A percentile compares a stretch with the other conserved stretches of the same genome.
These are phyloP conservation scores for Colletotrichum navitas DNA, from an alignment of 2,329 filamentous ascomycete species.

Conservation along the genomic window DNA sequence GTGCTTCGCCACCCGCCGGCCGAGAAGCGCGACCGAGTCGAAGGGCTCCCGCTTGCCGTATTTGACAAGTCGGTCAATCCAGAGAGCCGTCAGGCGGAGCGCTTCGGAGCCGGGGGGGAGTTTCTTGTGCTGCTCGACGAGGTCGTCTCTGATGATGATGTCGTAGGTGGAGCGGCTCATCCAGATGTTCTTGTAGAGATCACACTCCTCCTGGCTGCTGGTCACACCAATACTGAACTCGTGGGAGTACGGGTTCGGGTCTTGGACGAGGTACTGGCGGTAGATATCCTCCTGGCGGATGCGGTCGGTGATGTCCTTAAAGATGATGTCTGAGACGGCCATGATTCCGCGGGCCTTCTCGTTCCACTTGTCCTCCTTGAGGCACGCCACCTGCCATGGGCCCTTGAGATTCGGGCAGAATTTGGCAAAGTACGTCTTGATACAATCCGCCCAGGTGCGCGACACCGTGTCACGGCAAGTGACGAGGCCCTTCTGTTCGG, in stretches of 20 bases:
- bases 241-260: conserved; percentile 38
- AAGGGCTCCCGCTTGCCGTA: conserved; percentile 10
- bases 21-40: conserved; percentile 14
- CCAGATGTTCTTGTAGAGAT: conserved; percentile 36
- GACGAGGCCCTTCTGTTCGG: conserved; percentile 14
- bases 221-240: conserved; percentile 35
- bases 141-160: conserved; percentile 6
- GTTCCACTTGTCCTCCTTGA: conserved; percentile 11
- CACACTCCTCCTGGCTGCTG: conserved; percentile 7
- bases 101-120: conserved; percentile 22
- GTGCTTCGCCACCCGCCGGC: conserved; percentile 13
- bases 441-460: conserved; percentile 1
- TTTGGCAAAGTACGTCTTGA: conserved; percentile 6
- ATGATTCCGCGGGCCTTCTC: background rate
- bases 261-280: conserved; percentile 31
- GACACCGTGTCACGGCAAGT: conserved; percentile 23
- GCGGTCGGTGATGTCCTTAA: conserved; percentile 8
- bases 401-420: conserved; percentile 1
- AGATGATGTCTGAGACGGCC: background rate
- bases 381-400: conserved; percentile 20
- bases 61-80: conserved; percentile 22
- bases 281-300: conserved; percentile 9
- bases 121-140: conserved; percentile 15
- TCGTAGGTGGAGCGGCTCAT: conserved; percentile 18
- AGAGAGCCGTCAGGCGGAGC: conserved; percentile 17